Conservation (phyloP, 164 flowering plant genomes). For the Saururus chinensis region DNA sequence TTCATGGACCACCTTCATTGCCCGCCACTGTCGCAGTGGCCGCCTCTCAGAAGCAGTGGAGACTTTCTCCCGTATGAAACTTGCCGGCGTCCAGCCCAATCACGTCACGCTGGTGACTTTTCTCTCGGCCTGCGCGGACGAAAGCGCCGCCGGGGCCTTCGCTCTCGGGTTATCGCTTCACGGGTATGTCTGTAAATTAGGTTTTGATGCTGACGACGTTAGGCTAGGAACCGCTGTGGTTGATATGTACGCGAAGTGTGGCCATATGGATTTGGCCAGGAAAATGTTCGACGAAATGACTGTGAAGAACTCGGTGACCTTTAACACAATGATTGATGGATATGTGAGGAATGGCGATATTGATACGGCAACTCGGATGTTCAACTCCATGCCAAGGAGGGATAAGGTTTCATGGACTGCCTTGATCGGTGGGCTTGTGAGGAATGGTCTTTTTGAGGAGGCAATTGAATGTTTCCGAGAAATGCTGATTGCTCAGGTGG, state of each 20-base stretch:
- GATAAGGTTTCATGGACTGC: constrained; percentile 13
- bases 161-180: constrained; percentile 3
- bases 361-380: constrained; percentile 1
- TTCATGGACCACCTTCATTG: constrained; percentile 7
- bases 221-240: constrained; percentile 4
- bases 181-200: constrained; percentile 2
- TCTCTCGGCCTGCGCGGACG: constrained; percentile 5
- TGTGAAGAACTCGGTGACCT: constrained; percentile 10
- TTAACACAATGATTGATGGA: constrained; percentile 14
- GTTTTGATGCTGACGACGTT: constrained; percentile 1
- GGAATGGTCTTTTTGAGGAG: constrained; percentile 8
- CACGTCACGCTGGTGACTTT: constrained; percentile 4
- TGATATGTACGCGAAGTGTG: constrained; percentile 7
- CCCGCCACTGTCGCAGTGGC: constrained; percentile 8
- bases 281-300: constrained; percentile 9
- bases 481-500: constrained; percentile 6
- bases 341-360: constrained; percentile 7
- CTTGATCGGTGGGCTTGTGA: constrained; percentile 8
- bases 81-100: constrained; percentile 6
- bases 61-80: background rate
- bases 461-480: constrained; percentile 6
- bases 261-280: constrained; percentile 4
- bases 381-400: constrained; percentile 1
- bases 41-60: background rate
- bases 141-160: background rate